Percentiles rank a stretch among this genome's conserved stretches.
phyloP scores from a whole-genome alignment of 805 yeast genomes.

The Saccharomycopsis sp. region DNA sequence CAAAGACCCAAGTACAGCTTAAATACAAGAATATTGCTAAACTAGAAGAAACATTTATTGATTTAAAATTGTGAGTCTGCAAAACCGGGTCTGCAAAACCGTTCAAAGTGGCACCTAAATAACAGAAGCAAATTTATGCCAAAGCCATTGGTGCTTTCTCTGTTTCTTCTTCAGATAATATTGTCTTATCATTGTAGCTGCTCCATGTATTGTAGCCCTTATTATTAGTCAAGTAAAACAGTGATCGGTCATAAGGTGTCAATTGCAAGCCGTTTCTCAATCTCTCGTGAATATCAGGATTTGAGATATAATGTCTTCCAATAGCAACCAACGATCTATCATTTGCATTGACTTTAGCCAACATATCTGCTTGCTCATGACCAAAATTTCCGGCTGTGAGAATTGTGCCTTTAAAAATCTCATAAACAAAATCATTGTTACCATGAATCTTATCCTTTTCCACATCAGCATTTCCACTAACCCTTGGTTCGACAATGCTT shows the following conservation, averaged over 20 bases:
- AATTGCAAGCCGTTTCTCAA: constrained; percentile 30
- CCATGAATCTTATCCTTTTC: constrained; percentile 25
- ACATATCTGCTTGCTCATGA: constrained; percentile 23
- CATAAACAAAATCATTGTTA: constrained; percentile 32
- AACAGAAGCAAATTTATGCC: too few species aligned
- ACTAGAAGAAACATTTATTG: too few species aligned
- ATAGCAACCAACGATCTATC: constrained; percentile 39
- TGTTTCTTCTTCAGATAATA: too few species aligned
- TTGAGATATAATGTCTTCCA: constrained; percentile 33
- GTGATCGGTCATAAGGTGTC: constrained; percentile 33
- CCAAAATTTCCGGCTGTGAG: constrained; percentile 35
- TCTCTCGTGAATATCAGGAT: constrained; percentile 36
- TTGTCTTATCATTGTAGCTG: too few species aligned
- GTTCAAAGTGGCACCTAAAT: too few species aligned
- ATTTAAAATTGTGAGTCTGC: too few species aligned
- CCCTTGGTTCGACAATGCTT: constrained; percentile 23
- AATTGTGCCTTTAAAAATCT: constrained; percentile 41
- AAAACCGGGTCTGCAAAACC: too few species aligned
- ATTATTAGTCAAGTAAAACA: constrained; percentile 33
- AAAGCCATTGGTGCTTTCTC: too few species aligned
- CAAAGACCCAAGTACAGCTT: too few species aligned
- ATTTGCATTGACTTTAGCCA: constrained; percentile 29
- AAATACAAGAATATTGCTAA: too few species aligned
- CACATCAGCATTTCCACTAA: constrained; percentile 26
- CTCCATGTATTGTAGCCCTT: constrained; percentile 33